These are phyloP conservation scores for Venturiaceae sp. DNA, from an alignment of 2,329 filamentous ascomycete species.

Conservation along the genomic window DNA sequence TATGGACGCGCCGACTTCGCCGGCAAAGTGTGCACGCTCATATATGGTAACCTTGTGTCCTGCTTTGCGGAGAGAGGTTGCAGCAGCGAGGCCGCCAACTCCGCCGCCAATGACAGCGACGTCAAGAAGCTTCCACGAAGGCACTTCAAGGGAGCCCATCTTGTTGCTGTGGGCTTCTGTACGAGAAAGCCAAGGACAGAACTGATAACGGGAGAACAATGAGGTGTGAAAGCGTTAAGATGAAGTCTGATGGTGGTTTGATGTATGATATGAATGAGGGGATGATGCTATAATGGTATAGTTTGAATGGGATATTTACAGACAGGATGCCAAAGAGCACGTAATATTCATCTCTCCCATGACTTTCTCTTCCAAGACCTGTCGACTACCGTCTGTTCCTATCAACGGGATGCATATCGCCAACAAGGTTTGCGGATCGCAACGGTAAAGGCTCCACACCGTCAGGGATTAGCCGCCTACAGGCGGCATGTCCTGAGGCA, in stretches of 20 bases:
- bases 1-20: constrained; percentile 58
- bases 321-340: not conserved
- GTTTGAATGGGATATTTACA: too few relatives aligned
- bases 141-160: not conserved
- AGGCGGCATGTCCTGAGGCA: constrained; percentile 98
- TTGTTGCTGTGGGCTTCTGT: not conserved
- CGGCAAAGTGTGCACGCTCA: constrained; percentile 55
- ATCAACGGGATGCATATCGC: not conserved
- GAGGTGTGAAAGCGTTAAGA: not conserved
- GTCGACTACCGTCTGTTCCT: not conserved
- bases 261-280: not conserved
- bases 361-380: not conserved
- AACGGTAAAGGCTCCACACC: not conserved
- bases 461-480: constrained; percentile 65
- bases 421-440: not conserved
- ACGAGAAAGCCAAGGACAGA: not conserved
- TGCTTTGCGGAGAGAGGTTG: constrained; percentile 41
- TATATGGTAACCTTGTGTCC: constrained; percentile 54
- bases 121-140: not conserved
- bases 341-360: not conserved
- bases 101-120: constrained; percentile 41
- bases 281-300: too few relatives aligned
- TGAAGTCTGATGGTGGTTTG: not conserved
- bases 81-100: constrained; percentile 42
- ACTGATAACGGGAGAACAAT: not conserved